Evolutionary conservation across 768 basidiomycete species (phyloP).

Genomic region (Dioszegia hungarica): DNA sequence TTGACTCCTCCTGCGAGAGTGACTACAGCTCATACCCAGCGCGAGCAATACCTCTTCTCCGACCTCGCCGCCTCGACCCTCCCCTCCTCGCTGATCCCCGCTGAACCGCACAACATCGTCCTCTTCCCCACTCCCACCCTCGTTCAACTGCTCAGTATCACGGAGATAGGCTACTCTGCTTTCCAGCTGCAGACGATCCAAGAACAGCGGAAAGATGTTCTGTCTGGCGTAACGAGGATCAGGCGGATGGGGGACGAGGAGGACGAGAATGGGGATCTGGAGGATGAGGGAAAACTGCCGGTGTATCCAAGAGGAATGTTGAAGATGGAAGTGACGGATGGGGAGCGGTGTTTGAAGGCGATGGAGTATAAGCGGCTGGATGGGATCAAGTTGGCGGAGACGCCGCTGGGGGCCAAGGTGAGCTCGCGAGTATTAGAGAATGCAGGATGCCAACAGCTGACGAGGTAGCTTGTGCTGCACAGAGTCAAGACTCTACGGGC

Average conservation of each 20-base stretch:
- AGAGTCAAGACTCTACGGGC: constrained; percentile 65
- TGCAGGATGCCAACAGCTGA: not conserved
- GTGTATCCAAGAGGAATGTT: constrained; percentile 78
- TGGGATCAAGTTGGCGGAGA: constrained; percentile 65
- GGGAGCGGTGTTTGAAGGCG: constrained; percentile 62
- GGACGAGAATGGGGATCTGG: constrained; percentile 47
- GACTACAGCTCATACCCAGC: constrained; percentile 10
- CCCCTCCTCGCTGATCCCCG: constrained; percentile 14
- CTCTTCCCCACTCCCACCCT: constrained; percentile 31
- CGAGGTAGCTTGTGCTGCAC: constrained; percentile 62
- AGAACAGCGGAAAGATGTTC: constrained; percentile 58
- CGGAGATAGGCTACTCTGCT: constrained; percentile 78
- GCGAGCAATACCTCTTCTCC: constrained; percentile 36
- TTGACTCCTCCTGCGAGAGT: not conserved
- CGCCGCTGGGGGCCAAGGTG: constrained; percentile 79
- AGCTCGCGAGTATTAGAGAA: not conserved
- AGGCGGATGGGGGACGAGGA: constrained; percentile 37
- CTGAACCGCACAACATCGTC: constrained; percentile 13
- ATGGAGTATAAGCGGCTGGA: constrained; percentile 71
- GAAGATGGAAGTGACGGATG: constrained; percentile 70
- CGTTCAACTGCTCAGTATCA: constrained; percentile 68
- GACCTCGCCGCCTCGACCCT: constrained; percentile 38
- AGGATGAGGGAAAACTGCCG: constrained; percentile 64
- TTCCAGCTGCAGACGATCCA: constrained; percentile 66
- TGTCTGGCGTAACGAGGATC: constrained; percentile 41